A percentile compares a stretch with the other conserved stretches of the same genome.
Evolutionary conservation across 306 rosid species (phyloP).

Genomic region (Gleditsia sinensis): DNA sequence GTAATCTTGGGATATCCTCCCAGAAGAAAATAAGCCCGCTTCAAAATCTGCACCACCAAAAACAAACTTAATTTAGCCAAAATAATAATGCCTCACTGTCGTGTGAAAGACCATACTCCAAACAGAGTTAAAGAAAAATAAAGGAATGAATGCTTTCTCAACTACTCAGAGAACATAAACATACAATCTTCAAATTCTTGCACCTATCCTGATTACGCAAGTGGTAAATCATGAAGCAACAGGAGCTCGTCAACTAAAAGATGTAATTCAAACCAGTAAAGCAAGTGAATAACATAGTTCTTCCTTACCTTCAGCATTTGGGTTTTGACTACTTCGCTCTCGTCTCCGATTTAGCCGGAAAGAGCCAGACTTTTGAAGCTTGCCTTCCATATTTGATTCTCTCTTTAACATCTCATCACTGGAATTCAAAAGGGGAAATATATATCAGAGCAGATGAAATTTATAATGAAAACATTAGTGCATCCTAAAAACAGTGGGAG

Average conservation of each 20-base stretch:
- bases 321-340: conserved; percentile 43
- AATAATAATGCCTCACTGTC: conserved; percentile 6
- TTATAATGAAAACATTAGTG: conserved; percentile 3
- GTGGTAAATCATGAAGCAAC: neutral
- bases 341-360: conserved; percentile 50
- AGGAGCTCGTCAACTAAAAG: neutral
- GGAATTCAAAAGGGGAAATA: neutral
- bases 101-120: neutral
- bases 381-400: conserved; percentile 45
- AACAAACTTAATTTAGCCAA: conserved; percentile 27
- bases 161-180: conserved; percentile 7
- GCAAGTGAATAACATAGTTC: neutral
- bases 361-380: conserved; percentile 45
- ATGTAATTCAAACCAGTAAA: neutral
- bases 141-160: neutral
- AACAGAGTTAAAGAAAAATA: neutral
- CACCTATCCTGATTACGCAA: neutral
- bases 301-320: conserved; percentile 35
- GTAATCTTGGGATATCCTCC: conserved; percentile 65
- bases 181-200: neutral
- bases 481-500: conserved; percentile 3
- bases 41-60: conserved; percentile 68
- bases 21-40: conserved; percentile 50
- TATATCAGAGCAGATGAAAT: neutral
- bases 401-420: conserved; percentile 42